Percentiles rank a stretch among this genome's conserved stretches.
These are phyloP conservation scores for Ichthyophthirius multifiliis DNA, from an alignment of 169 alveolate species.

Conservation along the genomic window DNA sequence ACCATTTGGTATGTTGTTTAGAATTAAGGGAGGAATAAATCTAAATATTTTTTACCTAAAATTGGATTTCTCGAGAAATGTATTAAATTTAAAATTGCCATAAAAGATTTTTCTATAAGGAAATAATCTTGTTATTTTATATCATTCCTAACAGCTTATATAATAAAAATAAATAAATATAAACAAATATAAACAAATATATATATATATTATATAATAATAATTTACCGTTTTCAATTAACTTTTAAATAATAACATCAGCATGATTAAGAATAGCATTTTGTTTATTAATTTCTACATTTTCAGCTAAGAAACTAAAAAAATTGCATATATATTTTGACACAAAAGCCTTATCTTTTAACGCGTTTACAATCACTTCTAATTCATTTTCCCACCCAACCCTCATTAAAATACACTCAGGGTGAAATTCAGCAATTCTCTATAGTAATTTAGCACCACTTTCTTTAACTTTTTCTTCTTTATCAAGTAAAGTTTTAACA, in stretches of 20 bases:
- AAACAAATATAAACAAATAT: neutral
- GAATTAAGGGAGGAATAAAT: neutral
- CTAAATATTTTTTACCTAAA: neutral
- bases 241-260: neutral
- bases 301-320: constrained; percentile 6
- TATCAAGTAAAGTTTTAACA: neutral
- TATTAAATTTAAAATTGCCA: neutral
- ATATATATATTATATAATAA: neutral
- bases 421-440: neutral
- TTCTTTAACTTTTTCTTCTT: neutral
- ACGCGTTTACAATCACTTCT: neutral
- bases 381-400: neutral
- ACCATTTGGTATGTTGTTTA: neutral
- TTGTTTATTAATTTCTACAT: neutral
- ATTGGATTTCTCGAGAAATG: neutral
- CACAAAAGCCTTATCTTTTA: neutral
- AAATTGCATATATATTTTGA: constrained; percentile 6
- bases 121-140: neutral
- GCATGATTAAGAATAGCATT: neutral
- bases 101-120: neutral
- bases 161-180: neutral
- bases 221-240: neutral
- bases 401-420: neutral
- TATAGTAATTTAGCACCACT: constrained; percentile 14
- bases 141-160: neutral